Conservation (phyloP, 1,139 yeast genomes). For the Hansenula anomala region DNA sequence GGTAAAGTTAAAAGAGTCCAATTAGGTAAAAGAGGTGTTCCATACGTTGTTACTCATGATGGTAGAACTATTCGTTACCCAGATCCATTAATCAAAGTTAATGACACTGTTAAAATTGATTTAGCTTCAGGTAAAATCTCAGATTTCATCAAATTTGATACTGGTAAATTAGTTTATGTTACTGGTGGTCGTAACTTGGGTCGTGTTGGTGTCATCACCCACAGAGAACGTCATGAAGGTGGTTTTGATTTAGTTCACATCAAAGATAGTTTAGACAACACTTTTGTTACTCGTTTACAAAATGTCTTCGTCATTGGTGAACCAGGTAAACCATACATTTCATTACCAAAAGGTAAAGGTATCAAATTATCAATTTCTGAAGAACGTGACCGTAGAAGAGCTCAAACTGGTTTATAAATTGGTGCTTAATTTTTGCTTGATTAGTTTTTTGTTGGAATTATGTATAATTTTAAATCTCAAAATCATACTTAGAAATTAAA, state of each 20-base stretch:
- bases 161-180: slow-evolving; percentile 95
- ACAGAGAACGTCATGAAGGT: slow-evolving; percentile 99
- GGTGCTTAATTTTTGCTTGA: slow-evolving; percentile 2
- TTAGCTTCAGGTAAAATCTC: slow-evolving; percentile 92
- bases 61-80: slow-evolving; percentile 99
- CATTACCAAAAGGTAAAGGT: slow-evolving; percentile 99
- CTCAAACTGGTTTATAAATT: slow-evolving; percentile 39
- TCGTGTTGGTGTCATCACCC: slow-evolving; percentile 96
- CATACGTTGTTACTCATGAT: slow-evolving; percentile 98
- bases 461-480: too few relatives aligned
- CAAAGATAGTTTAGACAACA: slow-evolving; percentile 95
- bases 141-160: slow-evolving; percentile 89
- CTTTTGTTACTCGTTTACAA: slow-evolving; percentile 95
- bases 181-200: slow-evolving; percentile 99
- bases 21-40: slow-evolving; percentile 97
- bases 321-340: slow-evolving; percentile 94
- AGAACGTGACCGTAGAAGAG: slow-evolving; percentile 99
- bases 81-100: slow-evolving; percentile 92
- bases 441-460: background rate
- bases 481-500: background rate
- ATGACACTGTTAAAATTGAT: slow-evolving; percentile 96
- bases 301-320: slow-evolving; percentile 98
- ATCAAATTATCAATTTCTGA: slow-evolving; percentile 95
- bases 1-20: slow-evolving; percentile 97
- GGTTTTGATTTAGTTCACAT: slow-evolving; percentile 99